phyloP scores from a whole-genome alignment of 345 rosid species.

The Salix udensis region DNA sequence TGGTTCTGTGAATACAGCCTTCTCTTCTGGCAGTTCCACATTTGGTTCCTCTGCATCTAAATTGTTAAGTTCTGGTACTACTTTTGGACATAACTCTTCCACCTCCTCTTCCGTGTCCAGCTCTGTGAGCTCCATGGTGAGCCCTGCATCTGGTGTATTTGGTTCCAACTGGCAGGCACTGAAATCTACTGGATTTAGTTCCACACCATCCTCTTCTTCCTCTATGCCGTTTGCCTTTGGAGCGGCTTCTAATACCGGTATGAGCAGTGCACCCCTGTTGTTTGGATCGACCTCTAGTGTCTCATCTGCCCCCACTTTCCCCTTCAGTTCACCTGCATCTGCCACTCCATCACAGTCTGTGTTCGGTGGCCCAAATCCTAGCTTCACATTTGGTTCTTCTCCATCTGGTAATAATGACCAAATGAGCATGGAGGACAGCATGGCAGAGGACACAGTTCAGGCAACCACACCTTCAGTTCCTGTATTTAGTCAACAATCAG shows the following conservation, averaged over 20 bases:
- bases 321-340: constrained; percentile 49
- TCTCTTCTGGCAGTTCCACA: constrained; percentile 42
- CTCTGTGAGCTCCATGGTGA: constrained; percentile 42
- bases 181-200: constrained; percentile 39
- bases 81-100: constrained; percentile 48
- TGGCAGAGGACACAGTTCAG: constrained; percentile 91
- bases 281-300: constrained; percentile 51
- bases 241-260: constrained; percentile 38
- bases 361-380: constrained; percentile 46
- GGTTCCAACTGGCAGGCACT: constrained; percentile 58
- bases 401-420: constrained; percentile 59
- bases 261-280: constrained; percentile 26
- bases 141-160: constrained; percentile 35
- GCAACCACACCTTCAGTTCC: constrained; percentile 42
- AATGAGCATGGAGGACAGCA: constrained; percentile 87
- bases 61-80: constrained; percentile 39
- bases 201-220: constrained; percentile 41
- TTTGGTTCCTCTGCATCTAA: constrained; percentile 49
- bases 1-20: constrained; percentile 27
- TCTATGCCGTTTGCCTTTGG: constrained; percentile 48
- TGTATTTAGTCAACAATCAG: constrained; percentile 48
- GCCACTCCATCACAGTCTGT: constrained; percentile 40
- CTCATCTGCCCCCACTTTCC: constrained; percentile 43
- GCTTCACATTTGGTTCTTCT: constrained; percentile 44
- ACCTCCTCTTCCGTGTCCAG: constrained; percentile 31